phyloP scores from a whole-genome alignment of 805 yeast genomes.

The Candida berthetii region DNA sequence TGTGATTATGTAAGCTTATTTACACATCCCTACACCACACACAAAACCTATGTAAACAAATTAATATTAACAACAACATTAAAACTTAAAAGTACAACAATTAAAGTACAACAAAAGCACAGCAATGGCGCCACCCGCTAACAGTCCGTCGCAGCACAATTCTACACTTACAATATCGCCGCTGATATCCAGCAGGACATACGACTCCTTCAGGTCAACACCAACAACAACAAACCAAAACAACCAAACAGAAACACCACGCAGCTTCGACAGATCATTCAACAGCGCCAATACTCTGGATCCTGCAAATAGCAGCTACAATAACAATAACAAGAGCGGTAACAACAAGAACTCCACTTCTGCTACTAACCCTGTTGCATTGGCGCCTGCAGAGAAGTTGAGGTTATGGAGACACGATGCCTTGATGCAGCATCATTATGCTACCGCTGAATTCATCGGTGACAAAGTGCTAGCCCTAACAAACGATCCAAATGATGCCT shows the following conservation, averaged over 20 bases:
- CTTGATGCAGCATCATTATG: conserved; percentile 82
- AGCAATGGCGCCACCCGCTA: conserved; percentile 2
- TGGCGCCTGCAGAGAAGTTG: conserved; percentile 76
- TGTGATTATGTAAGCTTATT: too few species aligned
- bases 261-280: too few species aligned
- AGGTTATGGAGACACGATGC: conserved; percentile 95
- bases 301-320: too few species aligned
- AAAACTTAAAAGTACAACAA: too few species aligned
- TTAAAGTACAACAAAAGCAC: too few species aligned
- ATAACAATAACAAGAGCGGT: too few species aligned
- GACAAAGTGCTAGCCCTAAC: conserved; percentile 85
- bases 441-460: conserved; percentile 86
- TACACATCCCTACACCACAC: too few species aligned
- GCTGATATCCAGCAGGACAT: conserved; percentile 29
- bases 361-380: conserved; percentile 1
- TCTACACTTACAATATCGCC: conserved; percentile 76
- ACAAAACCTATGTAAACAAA: too few species aligned
- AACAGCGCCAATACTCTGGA: too few species aligned
- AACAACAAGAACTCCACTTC: conserved; percentile 12
- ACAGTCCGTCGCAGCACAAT: conserved; percentile 52
- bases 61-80: too few species aligned
- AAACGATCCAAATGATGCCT: conserved; percentile 86
- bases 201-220: conserved; percentile 38
- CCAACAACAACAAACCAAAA: conserved; percentile 40
- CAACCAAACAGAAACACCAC: conserved; percentile 37